phyloP scores from a whole-genome alignment of 2,329 filamentous ascomycete species.

The Sarocladium strictum region DNA sequence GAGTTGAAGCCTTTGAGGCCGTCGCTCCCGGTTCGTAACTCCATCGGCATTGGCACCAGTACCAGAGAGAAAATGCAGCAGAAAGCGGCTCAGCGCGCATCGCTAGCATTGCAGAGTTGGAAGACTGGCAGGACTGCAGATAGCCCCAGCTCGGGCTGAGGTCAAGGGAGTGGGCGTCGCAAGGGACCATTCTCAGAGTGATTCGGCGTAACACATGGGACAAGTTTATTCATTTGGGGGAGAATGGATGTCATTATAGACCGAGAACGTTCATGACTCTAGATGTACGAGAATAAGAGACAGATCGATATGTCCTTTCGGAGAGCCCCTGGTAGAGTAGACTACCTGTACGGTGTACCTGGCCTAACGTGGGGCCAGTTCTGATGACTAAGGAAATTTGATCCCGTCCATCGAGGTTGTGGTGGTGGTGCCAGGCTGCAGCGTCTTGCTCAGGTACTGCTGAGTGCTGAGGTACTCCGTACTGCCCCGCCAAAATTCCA shows the following conservation, averaged over 20 bases:
- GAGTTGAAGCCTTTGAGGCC: not conserved
- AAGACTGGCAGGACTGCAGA: not conserved
- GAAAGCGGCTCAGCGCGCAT: not conserved
- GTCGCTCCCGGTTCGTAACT: not conserved
- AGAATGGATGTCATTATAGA: too few species aligned
- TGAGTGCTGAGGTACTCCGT: slow-evolving; percentile 9
- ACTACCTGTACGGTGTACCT: not conserved
- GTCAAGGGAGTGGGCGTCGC: not conserved
- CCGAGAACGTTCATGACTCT: too few species aligned
- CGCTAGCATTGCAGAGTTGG: not conserved
- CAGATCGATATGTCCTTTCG: too few species aligned
- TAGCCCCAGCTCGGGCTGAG: not conserved
- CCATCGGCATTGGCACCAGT: not conserved
- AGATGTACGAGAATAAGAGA: too few species aligned
- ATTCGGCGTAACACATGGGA: not conserved
- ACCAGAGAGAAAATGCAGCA: not conserved
- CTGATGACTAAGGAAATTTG: slow-evolving; percentile 1
- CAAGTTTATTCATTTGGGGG: too few species aligned
- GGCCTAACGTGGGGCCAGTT: not conserved
- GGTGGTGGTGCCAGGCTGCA: slow-evolving; percentile 4
- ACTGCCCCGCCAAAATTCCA: slow-evolving; percentile 26
- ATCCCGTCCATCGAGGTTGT: not conserved
- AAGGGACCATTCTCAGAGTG: not conserved
- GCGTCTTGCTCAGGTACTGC: not conserved
- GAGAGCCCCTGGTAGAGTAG: too few species aligned